A percentile compares a stretch with the other conserved stretches of the same genome.
Conservation (phyloP, 2,329 filamentous ascomycete genomes). For the Coniochaeta prunicola region DNA sequence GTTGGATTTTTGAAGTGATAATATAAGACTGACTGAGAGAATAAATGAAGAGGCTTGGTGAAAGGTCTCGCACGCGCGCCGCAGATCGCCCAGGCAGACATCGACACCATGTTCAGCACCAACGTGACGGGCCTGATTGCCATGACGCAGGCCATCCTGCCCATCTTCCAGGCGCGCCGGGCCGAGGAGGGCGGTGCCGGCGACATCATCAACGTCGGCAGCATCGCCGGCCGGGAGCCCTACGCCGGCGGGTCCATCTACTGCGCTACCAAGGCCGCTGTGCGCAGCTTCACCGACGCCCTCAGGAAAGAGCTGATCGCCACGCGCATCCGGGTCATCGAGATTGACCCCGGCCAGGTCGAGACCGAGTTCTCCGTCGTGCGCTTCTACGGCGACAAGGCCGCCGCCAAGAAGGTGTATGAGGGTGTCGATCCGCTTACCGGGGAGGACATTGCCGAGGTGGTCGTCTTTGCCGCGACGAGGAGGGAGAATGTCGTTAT, state of each 20-base stretch:
- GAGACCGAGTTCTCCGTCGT: constrained; percentile 92
- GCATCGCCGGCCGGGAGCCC: constrained; percentile 81
- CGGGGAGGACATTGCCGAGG: constrained; percentile 83
- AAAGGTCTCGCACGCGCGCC: constrained; percentile 83
- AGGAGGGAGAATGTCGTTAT: constrained; percentile 85
- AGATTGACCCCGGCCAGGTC: constrained; percentile 86
- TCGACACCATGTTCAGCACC: constrained; percentile 80
- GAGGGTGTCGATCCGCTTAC: constrained; percentile 79
- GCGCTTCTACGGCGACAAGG: constrained; percentile 80
- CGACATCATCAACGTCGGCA: constrained; percentile 93
- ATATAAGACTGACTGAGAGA: too few species aligned
- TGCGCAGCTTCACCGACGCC: constrained; percentile 76
- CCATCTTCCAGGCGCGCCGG: constrained; percentile 66
- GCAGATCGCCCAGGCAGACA: constrained; percentile 73
- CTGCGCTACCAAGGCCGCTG: constrained; percentile 86
- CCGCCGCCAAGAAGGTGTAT: constrained; percentile 86
- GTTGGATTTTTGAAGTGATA: background rate
- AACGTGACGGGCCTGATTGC: constrained; percentile 94
- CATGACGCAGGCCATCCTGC: constrained; percentile 87
- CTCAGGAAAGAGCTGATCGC: constrained; percentile 77
- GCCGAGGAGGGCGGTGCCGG: constrained; percentile 64
- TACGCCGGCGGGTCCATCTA: constrained; percentile 86
- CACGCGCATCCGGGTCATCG: constrained; percentile 74
- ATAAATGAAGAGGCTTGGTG: constrained; percentile 63
- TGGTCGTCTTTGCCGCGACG: constrained; percentile 78